Base-by-base conservation (phyloP, 2,329 filamentous ascomycete genomes). In the Chaetomium sp. region DNA sequence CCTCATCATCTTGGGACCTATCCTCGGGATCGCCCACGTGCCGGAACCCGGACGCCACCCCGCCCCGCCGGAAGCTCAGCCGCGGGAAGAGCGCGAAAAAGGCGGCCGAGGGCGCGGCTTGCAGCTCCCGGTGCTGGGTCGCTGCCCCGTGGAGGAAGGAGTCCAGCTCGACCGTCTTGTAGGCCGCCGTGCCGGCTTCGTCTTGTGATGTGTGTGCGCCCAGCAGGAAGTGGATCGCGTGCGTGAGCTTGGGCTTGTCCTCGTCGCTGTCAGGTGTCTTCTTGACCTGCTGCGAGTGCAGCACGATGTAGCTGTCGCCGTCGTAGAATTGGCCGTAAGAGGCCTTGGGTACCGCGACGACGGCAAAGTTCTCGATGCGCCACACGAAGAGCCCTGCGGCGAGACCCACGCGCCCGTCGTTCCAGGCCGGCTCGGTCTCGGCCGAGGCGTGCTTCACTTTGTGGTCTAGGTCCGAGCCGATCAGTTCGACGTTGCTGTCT, bases 131-230 rank as follows among this genome's bases (percentile, higher is more conserved):
- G 42, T 62, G 53, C 54, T 62, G 60, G 29, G 45, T 51, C n/a
- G 60, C 60, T n/a, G 60, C 21, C 42, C 53, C 53, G 60, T 21
- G 27, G 3, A 62, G 42, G 53, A 62, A 62, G n/a, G 27, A 19
- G 60, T 62, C 60, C 4, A 62, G 60, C 42, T 62, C 60, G 42
- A 62, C 60, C 6, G 60, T 62, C n/a, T 62, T 62, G 60, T 62
- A 62, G 27, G 60, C 60, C 25, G 60, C 60, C 0, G 53, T 57
- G 29, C 60, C 60, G 27, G 60, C 60, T 8, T 62, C 60, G 60
- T 62, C 60, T 19, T 56, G 51, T 10, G 53, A 38, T 27, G 60
- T 62, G 38, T 57, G 53, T 2, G 60, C 27, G 53, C 60, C 60
- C n/a, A 62, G 60, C 53, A 50, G 47, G 60, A 62, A 62, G 53